These are phyloP conservation scores for Alternaria ventricosa DNA, from an alignment of 2,329 filamentous ascomycete species.

Conservation along the genomic window DNA sequence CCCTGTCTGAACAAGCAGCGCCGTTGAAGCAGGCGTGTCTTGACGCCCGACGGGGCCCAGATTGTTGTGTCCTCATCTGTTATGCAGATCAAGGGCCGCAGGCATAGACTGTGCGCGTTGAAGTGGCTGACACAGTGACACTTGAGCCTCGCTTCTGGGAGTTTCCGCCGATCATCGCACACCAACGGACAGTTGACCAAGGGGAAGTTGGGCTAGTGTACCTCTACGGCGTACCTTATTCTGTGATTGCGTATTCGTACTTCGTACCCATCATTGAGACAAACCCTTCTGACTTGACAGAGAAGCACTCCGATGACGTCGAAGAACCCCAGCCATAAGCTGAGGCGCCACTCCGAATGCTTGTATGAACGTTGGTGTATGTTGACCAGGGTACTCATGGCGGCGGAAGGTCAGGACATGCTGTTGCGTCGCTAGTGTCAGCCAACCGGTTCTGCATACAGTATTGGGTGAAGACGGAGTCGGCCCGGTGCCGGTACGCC, in stretches of 20 bases:
- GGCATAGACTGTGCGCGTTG: background rate
- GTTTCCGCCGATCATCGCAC: background rate
- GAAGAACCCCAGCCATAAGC: background rate
- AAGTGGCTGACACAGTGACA: background rate
- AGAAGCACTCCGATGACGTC: background rate
- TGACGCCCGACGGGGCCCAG: background rate
- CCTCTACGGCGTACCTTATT: background rate
- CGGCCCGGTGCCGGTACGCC: background rate
- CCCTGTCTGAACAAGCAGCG: background rate
- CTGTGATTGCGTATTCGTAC: background rate
- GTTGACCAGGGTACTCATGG: background rate
- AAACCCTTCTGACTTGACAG: background rate
- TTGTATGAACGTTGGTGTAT: background rate
- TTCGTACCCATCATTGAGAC: background rate
- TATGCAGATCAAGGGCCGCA: background rate
- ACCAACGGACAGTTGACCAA: background rate
- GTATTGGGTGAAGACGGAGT: background rate
- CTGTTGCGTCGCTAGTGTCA: background rate
- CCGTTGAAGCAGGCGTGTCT: background rate
- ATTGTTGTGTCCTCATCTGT: background rate
- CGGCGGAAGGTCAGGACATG: background rate
- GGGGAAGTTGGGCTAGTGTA: background rate
- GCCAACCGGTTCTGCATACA: background rate
- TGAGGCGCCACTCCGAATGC: background rate
- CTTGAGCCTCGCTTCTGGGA: background rate